phyloP scores from a whole-genome alignment of 352 stramenopile genomes.

The Thalassiosira livingstoniorum region DNA sequence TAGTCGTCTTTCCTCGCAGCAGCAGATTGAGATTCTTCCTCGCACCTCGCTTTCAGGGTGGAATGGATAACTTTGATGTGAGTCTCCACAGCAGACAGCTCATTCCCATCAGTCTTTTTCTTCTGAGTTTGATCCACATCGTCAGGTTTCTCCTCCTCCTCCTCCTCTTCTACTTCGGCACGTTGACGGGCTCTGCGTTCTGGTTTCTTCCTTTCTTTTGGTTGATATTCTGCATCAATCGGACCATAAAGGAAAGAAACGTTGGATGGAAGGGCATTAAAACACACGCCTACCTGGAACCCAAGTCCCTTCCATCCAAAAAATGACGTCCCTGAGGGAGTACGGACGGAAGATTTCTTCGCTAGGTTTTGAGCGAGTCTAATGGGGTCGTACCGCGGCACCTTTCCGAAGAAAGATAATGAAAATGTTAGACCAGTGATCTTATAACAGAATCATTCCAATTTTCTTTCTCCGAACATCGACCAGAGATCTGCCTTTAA shows the following conservation, averaged over 20 bases:
- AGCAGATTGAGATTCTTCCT: constrained; percentile 28
- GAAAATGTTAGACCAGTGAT: no score
- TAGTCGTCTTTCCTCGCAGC: constrained; percentile 15
- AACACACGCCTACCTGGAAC: constrained; percentile 72
- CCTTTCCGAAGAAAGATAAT: no score
- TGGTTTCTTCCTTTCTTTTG: constrained; percentile 63
- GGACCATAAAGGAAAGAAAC: constrained; percentile 79
- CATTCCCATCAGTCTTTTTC: constrained; percentile 63
- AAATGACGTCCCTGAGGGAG: constrained; percentile 23
- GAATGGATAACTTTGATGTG: constrained; percentile 66
- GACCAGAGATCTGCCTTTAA: no score
- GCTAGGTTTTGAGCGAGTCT: constrained; percentile 61
- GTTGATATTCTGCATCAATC: constrained; percentile 60
- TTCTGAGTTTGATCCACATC: constrained; percentile 61
- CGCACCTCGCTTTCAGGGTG: constrained; percentile 50
- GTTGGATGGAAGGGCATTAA: constrained; percentile 75
- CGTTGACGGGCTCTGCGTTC: constrained; percentile 36
- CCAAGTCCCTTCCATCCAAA: constrained; percentile 79
- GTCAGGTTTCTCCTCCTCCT: constrained; percentile 66
- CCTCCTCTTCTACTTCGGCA: constrained; percentile 37
- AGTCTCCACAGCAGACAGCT: constrained; percentile 71
- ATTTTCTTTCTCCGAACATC: no score
- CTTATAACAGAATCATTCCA: no score
- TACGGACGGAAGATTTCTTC: constrained; percentile 52
- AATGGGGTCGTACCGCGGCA: constrained; percentile 77